Evolutionary conservation across 192 early-diverging fungal species (phyloP).

Genomic region (Backusella tuberculispora): DNA sequence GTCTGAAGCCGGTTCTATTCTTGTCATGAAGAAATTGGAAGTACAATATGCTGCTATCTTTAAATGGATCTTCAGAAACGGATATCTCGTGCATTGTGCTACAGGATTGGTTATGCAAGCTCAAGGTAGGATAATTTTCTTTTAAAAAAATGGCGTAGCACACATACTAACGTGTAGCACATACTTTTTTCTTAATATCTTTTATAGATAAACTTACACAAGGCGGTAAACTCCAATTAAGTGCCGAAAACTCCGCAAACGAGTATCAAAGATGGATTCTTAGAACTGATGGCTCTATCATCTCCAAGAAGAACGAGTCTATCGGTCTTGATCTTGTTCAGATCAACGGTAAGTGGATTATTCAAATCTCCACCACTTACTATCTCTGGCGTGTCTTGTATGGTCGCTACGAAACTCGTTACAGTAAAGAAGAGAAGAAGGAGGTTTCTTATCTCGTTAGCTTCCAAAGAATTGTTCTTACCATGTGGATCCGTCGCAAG

Average conservation of each 20-base stretch:
- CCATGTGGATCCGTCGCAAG: constrained; percentile 10
- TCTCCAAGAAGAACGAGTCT: constrained; percentile 3
- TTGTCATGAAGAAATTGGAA: constrained; percentile 21
- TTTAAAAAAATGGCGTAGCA: constrained; percentile 4
- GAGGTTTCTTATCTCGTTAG: constrained; percentile 10
- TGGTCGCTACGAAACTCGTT: constrained; percentile 27
- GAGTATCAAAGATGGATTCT: constrained; percentile 25
- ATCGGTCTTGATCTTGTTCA: constrained; percentile 26
- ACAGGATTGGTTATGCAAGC: constrained; percentile 33
- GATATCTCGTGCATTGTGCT: constrained; percentile 31
- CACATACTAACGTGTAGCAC: constrained; percentile 2
- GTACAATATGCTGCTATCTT: constrained; percentile 11
- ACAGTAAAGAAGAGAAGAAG: constrained; percentile 20
- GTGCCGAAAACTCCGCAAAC: constrained; percentile 5
- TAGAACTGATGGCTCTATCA: constrained; percentile 36
- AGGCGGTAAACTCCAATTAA: constrained; percentile 24
- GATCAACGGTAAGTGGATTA: not conserved
- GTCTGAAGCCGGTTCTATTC: constrained; percentile 19
- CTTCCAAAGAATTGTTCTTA: constrained; percentile 24
- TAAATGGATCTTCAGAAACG: constrained; percentile 32
- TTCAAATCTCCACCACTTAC: constrained; percentile 25
- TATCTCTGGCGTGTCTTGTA: constrained; percentile 30
- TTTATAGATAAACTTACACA: constrained; percentile 20
- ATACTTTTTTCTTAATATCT: not conserved
- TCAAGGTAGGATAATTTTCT: constrained; percentile 20